Evolutionary conservation across 371 early-diverging fungal genomes (phyloP), one percentile per base, ranked within the genome.

Genomic region (Apophysomyces elegans): DNA sequence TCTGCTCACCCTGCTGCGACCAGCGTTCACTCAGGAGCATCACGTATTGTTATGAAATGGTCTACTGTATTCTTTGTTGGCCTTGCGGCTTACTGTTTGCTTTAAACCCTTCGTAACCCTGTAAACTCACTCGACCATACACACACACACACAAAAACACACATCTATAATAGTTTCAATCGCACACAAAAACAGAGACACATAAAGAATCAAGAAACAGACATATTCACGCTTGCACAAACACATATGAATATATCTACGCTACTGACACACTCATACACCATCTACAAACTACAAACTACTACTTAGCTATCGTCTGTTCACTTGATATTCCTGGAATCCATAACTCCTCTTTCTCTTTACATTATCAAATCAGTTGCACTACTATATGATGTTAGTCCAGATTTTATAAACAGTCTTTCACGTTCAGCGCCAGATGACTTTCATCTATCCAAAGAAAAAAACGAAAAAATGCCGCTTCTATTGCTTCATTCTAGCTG

Each of bases 371-470:
- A 50, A 26, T 50, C 50, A 50, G 50, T 50, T 50, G 50, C 50
- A 50, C 50, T 50, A 26, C 50, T 50, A 26, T 50, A 18, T 50
- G 50, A 50, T 50, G 26, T 50, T 50, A 50, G 21, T 50, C 50
- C 14, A 50, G 21, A 21, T 18, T 4, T 21, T 18, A 18, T 18
- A 50, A 50, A 21, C 50, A 4, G 26, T 50, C 50, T 21, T 21
- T 18, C 2, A 26, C 26, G 1, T 26, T 26, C 26, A 26, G 26
- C 0, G 26, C 26, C 26, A 26, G 26, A 26, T 26, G 1, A 26
- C 26, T 26, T 26, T 26, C 26, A 26, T 26, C 26, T 41, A 41
- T 41, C 13, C 11, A 41, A 41, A 2, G 2, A 41, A 41, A 41
- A 41, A 41, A 41, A 26, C 26, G 26, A 26, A 26, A 26, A 26